Conservation (phyloP, 2,329 filamentous ascomycete genomes). For the Diaporthe sp. region DNA sequence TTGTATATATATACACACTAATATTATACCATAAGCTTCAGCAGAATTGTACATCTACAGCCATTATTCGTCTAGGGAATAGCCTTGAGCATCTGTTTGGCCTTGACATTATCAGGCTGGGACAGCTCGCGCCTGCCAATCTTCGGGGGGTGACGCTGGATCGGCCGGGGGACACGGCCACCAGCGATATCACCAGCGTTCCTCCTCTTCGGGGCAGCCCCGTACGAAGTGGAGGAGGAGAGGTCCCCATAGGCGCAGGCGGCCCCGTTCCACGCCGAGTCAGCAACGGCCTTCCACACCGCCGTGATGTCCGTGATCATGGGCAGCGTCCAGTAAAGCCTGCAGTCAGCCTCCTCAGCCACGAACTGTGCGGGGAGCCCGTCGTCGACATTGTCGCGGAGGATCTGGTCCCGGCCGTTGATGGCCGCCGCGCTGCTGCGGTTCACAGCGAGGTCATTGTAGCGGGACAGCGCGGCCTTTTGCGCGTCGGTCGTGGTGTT, state of each 20-base stretch:
- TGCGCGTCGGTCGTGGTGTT: conserved; percentile 43
- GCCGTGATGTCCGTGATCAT: conserved; percentile 59
- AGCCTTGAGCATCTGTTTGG: conserved; percentile 28
- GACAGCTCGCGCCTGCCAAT: background rate
- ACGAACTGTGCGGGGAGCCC: conserved; percentile 59
- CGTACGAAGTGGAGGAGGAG: background rate
- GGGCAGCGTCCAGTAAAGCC: conserved; percentile 61
- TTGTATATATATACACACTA: conserved; percentile 16
- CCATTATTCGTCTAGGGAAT: background rate
- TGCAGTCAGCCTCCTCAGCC: conserved; percentile 59
- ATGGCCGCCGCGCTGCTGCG: conserved; percentile 47
- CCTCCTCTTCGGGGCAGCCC: background rate
- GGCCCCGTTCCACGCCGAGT: conserved; percentile 52
- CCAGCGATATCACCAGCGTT: background rate
- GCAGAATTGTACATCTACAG: background rate
- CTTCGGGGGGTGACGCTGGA: background rate
- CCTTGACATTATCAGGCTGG: background rate
- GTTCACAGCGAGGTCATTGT: conserved; percentile 45
- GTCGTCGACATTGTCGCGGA: conserved; percentile 48
- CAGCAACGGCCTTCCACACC: conserved; percentile 57
- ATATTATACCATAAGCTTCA: background rate
- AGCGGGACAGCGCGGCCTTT: conserved; percentile 44
- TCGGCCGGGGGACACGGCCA: background rate
- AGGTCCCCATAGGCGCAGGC: conserved; percentile 52
- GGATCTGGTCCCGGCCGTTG: conserved; percentile 54